These are phyloP conservation scores for Lipomyces yamanashiensis DNA, from an alignment of 805 yeast species.

Conservation along the genomic window DNA sequence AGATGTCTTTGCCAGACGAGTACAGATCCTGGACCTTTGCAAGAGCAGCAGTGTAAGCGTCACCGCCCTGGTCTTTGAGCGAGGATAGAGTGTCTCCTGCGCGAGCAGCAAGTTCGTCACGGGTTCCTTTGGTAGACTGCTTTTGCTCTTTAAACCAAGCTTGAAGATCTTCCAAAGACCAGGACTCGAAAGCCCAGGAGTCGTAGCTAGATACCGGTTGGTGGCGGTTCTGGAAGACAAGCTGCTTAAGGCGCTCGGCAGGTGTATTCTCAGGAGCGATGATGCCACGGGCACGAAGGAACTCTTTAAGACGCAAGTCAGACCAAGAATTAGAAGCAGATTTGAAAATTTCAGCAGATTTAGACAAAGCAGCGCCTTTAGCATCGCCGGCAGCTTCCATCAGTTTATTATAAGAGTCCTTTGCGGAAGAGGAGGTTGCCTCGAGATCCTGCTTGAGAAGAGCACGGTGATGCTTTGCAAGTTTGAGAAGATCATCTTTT, in stretches of 20 bases:
- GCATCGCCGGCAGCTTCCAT: conserved; percentile 30
- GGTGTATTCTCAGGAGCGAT: conserved; percentile 41
- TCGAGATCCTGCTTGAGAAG: conserved; percentile 42
- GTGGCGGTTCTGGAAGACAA: conserved; percentile 50
- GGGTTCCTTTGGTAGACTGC: conserved; percentile 49
- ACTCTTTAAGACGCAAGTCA: conserved; percentile 44
- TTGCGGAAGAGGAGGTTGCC: conserved; percentile 27
- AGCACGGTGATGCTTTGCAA: conserved; percentile 44
- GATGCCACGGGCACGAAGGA: conserved; percentile 46
- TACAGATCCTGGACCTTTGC: conserved; percentile 47
- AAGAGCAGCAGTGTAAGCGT: conserved; percentile 48
- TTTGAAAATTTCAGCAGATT: conserved; percentile 37
- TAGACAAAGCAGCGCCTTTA: conserved; percentile 29
- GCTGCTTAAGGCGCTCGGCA: conserved; percentile 50
- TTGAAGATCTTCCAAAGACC: conserved; percentile 57
- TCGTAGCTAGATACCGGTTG: conserved; percentile 47
- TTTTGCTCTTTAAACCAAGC: conserved; percentile 56
- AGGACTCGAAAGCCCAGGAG: conserved; percentile 56
- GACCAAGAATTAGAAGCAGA: conserved; percentile 44
- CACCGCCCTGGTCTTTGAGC: conserved; percentile 51
- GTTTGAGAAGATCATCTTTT: conserved; percentile 34
- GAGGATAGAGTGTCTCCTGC: conserved; percentile 54
- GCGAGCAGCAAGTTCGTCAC: conserved; percentile 53
- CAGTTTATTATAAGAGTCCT: conserved; percentile 22
- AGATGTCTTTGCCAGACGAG: conserved; percentile 49